Evolutionary conservation across 257 asterid genomes (phyloP).

Genomic region (Solanum etuberosum): DNA sequence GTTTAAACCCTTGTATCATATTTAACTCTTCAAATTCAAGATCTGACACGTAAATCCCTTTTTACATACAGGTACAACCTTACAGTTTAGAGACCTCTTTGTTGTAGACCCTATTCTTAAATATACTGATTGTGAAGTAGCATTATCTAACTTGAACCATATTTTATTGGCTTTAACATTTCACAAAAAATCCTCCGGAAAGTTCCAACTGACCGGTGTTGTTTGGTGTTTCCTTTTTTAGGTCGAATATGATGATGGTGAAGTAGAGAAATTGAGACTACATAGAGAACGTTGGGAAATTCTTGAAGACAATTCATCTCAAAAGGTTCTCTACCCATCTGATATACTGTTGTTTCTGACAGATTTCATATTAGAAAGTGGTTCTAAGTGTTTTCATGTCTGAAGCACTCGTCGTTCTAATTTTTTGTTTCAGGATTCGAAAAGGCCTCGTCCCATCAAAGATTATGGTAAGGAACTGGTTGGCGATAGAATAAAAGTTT

Average conservation of each 20-base stretch:
- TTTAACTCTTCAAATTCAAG: background rate
- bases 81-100: background rate
- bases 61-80: background rate
- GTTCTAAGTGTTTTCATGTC: background rate
- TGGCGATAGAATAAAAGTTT: conserved; percentile 37
- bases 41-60: background rate
- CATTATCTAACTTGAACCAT: background rate
- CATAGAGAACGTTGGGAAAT: conserved; percentile 34
- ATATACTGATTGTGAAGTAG: background rate
- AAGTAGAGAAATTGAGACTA: conserved; percentile 28
- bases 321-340: conserved; percentile 4
- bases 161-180: background rate
- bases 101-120: background rate
- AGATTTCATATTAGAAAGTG: background rate
- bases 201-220: background rate
- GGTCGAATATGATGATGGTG: conserved; percentile 38
- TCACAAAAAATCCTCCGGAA: background rate
- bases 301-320: conserved; percentile 1
- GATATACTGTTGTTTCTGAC: background rate
- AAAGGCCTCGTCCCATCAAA: conserved; percentile 5
- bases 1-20: no score
- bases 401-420: background rate
- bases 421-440: conserved; percentile 12
- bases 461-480: conserved; percentile 30
- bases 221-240: conserved; percentile 11